phyloP scores from a whole-genome alignment of 768 basidiomycete species.

The Mycena polygramma region DNA sequence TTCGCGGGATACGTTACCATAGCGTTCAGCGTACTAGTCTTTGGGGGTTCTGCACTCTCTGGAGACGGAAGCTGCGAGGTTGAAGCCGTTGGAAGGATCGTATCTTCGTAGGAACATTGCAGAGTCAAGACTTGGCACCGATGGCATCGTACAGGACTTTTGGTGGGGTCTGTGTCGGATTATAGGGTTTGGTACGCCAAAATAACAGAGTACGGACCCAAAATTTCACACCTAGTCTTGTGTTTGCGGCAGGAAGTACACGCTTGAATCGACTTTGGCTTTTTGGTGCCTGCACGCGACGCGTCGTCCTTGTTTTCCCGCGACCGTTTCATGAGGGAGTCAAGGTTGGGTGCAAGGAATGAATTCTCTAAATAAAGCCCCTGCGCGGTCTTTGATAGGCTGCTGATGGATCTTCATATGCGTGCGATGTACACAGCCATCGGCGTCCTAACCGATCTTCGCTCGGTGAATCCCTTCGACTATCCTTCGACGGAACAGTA shows the following conservation, averaged over 20 bases:
- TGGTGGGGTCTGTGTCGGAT: slow-evolving; percentile 34
- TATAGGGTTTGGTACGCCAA: not conserved
- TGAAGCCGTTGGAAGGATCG: slow-evolving; percentile 27
- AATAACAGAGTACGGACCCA: slow-evolving; percentile 42
- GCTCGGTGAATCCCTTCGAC: too few species aligned
- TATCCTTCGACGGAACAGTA: too few species aligned
- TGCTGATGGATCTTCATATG: not conserved
- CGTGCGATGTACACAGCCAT: too few species aligned
- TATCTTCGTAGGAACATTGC: slow-evolving; percentile 57
- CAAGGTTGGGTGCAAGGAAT: not conserved
- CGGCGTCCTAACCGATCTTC: too few species aligned
- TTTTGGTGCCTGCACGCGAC: slow-evolving; percentile 40
- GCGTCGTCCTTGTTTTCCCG: slow-evolving; percentile 29
- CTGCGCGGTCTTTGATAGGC: too few species aligned
- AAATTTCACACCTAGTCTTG: slow-evolving; percentile 60
- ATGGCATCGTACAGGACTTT: slow-evolving; percentile 51
- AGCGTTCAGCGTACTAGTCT: not conserved
- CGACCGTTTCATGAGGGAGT: slow-evolving; percentile 32
- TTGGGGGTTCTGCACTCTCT: not conserved
- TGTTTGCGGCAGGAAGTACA: slow-evolving; percentile 52
- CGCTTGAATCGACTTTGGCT: slow-evolving; percentile 43
- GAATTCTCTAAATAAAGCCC: not conserved
- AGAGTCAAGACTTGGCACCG: slow-evolving; percentile 57
- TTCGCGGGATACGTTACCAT: not conserved
- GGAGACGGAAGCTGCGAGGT: slow-evolving; percentile 16